Base-by-base conservation (phyloP, 192 early-diverging fungal genomes). In the Dimargaris cristalligena region DNA sequence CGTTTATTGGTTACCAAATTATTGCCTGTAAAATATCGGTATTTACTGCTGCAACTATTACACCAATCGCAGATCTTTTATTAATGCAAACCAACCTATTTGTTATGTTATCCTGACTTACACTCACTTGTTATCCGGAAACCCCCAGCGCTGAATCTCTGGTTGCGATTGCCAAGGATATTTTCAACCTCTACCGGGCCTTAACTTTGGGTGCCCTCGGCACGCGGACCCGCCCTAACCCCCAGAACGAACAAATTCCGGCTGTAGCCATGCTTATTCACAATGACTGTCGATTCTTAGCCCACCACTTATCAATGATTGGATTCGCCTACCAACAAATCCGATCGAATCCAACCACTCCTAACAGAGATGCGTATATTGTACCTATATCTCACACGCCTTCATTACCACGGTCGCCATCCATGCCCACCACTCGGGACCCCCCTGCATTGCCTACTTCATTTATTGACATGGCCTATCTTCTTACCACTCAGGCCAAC, bases 271-370 rank as follows among this genome's bases (percentile, higher is more conserved):
- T 30, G 23, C 33, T 57, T 9, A 26, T 30, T 1, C 55, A 57
- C 34, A 57, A 57, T 34, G 55, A 57, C 33, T 57, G 34, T n/a
- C 33, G n/a, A 22, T 57, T 34, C 32, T 4, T 57, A 16, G 55
- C 55, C 0, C 55, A 57, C 55, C 55, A 57, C 26, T 35, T 57
- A 34, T 11, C 22, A 3, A 34, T 34, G n/a, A n/a, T n/a, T n/a
- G n/a, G n/a, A n/a, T n/a, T n/a, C n/a, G n/a, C n/a, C n/a, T n/a
- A n/a, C n/a, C n/a, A n/a, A n/a, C n/a, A n/a, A n/a, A n/a, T n/a
- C n/a, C n/a, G n/a, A n/a, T n/a, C n/a, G n/a, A n/a, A n/a, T n/a
- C n/a, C n/a, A n/a, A n/a, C n/a, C n/a, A n/a, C n/a, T n/a, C n/a
- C n/a, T n/a, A n/a, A n/a, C n/a, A n/a, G n/a, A n/a, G n/a, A n/a